Evolutionary conservation across 148 eudicot genomes (phyloP), one percentile per base, ranked within the genome.

Genomic region (Vaccinium vitisidaea): DNA sequence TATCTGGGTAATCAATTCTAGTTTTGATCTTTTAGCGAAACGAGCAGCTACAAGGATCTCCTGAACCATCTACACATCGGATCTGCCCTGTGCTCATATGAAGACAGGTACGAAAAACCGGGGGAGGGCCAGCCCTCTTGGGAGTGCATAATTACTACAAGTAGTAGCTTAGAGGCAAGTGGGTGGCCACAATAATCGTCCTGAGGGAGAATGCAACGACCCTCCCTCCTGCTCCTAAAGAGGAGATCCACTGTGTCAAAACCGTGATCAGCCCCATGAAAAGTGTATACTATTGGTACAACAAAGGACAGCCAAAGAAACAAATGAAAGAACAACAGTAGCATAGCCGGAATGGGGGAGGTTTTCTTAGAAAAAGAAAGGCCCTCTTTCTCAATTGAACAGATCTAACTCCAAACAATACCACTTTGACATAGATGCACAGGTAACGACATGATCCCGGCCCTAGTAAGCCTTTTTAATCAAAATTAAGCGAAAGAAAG

Each of bases 401-500:
- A 69, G 74, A 69, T 69, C 74, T 30, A 69, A 69, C 74, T 69
- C 39, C 19, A 69, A 69, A 30, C 16, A 27, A 69, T 27, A 30
- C 74, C 74, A 32, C 43, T 69, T 69, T 69, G 74, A 69, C 74
- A 69, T 27, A 39, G 74, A 69, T 69, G 74, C 74, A 12, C 74
- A 69, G 74, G 74, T 69, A 69, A 30, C 36, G 36, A 11, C 36
- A 25, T 27, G 36, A 67, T 25, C 73, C 36, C 73, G 15, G 69
- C 36, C 32, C 15, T 11, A 67, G 73, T 30, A 27, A 67, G 73
- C 36, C 27, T 25, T 67, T 25, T 11, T 12, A 67, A 67, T 67
- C 73, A 27, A 67, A 67, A 67, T 27, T 27, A 27, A 67, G 73
- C 15, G 36, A 63, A 32, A 27, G 73, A 27, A 67, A 67, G 13